Percentiles rank a stretch among this genome's conserved stretches.
These are phyloP conservation scores for Cladosporium phlei DNA, from an alignment of 2,329 filamentous ascomycete species.

Conservation along the genomic window DNA sequence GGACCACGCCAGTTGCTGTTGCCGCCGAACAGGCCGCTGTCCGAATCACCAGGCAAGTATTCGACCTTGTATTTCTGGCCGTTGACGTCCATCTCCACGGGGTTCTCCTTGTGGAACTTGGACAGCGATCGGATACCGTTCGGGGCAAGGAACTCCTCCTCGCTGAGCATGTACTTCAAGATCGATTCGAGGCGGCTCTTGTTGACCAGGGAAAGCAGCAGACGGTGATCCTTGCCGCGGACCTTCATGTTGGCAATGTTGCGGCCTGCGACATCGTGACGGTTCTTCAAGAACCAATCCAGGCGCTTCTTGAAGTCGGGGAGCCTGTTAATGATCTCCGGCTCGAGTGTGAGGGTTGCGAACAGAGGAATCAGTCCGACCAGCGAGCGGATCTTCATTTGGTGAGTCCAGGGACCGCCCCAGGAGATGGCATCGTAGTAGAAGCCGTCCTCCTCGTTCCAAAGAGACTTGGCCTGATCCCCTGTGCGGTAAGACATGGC, in stretches of 20 bases:
- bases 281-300: slow-evolving; percentile 90
- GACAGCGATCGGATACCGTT: slow-evolving; percentile 90
- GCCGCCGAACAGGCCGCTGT: slow-evolving; percentile 89
- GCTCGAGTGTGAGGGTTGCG: slow-evolving; percentile 85
- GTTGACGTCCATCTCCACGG: slow-evolving; percentile 93
- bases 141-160: slow-evolving; percentile 85
- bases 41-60: slow-evolving; percentile 92
- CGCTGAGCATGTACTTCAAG: slow-evolving; percentile 84
- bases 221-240: slow-evolving; percentile 82
- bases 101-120: slow-evolving; percentile 83
- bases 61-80: slow-evolving; percentile 81
- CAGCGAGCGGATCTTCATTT: slow-evolving; percentile 84
- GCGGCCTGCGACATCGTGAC: slow-evolving; percentile 78
- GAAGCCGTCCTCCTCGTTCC: slow-evolving; percentile 96
- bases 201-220: slow-evolving; percentile 84
- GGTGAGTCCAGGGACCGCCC: slow-evolving; percentile 88
- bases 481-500: slow-evolving; percentile 75
- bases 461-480: slow-evolving; percentile 74
- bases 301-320: slow-evolving; percentile 89
- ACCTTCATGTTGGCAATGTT: slow-evolving; percentile 93
- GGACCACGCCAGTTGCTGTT: slow-evolving; percentile 97
- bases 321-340: slow-evolving; percentile 85
- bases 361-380: slow-evolving; percentile 93
- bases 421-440: slow-evolving; percentile 98
- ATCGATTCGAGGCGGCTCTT: slow-evolving; percentile 89